phyloP scores from a whole-genome alignment of 2,329 filamentous ascomycete genomes.

The Cercospora sp. region DNA sequence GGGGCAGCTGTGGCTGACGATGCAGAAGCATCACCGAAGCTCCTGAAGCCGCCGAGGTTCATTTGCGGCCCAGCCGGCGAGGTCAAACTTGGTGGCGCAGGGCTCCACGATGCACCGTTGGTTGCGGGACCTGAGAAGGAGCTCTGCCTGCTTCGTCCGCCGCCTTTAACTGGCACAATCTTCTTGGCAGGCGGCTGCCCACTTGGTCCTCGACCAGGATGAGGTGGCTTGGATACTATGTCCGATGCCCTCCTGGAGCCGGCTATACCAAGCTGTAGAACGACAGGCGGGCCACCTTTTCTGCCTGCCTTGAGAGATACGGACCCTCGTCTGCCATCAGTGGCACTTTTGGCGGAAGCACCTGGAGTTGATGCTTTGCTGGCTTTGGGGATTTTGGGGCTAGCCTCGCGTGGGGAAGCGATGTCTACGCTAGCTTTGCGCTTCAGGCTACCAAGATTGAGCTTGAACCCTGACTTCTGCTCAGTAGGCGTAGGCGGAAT shows the following conservation, averaged over 20 bases:
- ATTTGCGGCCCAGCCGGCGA: conserved; percentile 23
- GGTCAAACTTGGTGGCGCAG: conserved; percentile 20
- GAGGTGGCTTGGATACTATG: conserved; percentile 24
- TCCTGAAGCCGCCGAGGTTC: conserved; percentile 34
- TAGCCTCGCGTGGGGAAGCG: conserved; percentile 24
- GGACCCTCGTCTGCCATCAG: conserved; percentile 5
- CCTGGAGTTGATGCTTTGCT: conserved; percentile 25
- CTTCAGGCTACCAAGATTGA: conserved; percentile 31
- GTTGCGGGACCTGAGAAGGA: conserved; percentile 13
- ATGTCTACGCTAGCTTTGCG: conserved; percentile 32
- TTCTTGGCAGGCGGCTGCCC: conserved; percentile 14
- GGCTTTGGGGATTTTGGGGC: conserved; percentile 33
- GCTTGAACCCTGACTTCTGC: conserved; percentile 32
- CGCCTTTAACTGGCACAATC: conserved; percentile 15
- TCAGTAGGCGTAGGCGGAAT: conserved; percentile 18
- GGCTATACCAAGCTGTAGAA: conserved; percentile 20
- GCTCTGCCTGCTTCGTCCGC: conserved; percentile 11
- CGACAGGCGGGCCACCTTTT: conserved; percentile 12
- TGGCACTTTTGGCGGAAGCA: conserved; percentile 13
- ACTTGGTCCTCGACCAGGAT: conserved; percentile 16
- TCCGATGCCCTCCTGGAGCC: conserved; percentile 22
- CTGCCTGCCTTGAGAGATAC: conserved; percentile 15
- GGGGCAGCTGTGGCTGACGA: background rate
- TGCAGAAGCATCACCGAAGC: conserved; percentile 22
- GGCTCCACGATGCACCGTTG: conserved; percentile 12